Conservation (phyloP, 306 rosid species). For the Cicer yamashitae region DNA sequence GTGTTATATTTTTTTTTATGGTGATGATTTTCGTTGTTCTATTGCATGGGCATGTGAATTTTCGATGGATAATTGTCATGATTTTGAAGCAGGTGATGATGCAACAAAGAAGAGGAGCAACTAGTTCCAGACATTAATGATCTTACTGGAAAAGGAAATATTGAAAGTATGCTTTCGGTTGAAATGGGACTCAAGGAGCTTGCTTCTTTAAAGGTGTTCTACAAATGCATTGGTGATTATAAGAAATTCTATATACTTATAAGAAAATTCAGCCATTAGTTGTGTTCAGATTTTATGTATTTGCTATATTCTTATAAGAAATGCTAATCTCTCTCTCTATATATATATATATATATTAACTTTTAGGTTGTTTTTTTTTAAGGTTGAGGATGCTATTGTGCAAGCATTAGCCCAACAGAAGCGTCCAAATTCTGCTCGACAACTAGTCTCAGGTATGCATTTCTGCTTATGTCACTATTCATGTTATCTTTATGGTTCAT, state of each 20-base stretch:
- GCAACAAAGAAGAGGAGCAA: slow-evolving; percentile 73
- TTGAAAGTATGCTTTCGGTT: slow-evolving; percentile 94
- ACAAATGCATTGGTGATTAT: slow-evolving; percentile 17
- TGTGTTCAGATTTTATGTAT: slow-evolving; percentile 21
- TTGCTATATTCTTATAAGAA: slow-evolving; percentile 32
- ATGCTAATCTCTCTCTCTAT: neutral
- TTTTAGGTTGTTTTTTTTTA: slow-evolving; percentile 12
- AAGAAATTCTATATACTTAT: too few species aligned
- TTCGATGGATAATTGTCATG: slow-evolving; percentile 36
- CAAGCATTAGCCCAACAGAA: slow-evolving; percentile 83
- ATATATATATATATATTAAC: neutral
- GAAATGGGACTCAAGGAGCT: slow-evolving; percentile 98
- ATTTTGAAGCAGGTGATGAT: slow-evolving; percentile 66
- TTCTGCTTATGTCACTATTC: slow-evolving; percentile 39
- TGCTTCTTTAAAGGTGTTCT: slow-evolving; percentile 82
- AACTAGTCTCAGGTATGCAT: slow-evolving; percentile 65
- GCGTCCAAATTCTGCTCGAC: slow-evolving; percentile 82
- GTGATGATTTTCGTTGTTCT: slow-evolving; percentile 34
- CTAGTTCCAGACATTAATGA: slow-evolving; percentile 79
- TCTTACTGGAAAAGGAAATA: slow-evolving; percentile 94
- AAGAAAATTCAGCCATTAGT: slow-evolving; percentile 18
- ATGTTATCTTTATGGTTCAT: slow-evolving; percentile 22
- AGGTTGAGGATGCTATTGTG: slow-evolving; percentile 95
- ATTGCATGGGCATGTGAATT: slow-evolving; percentile 17
- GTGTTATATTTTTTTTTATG: slow-evolving; percentile 22